Base-by-base conservation (phyloP, 148 eudicot species). In the Bassia scoparia region DNA sequence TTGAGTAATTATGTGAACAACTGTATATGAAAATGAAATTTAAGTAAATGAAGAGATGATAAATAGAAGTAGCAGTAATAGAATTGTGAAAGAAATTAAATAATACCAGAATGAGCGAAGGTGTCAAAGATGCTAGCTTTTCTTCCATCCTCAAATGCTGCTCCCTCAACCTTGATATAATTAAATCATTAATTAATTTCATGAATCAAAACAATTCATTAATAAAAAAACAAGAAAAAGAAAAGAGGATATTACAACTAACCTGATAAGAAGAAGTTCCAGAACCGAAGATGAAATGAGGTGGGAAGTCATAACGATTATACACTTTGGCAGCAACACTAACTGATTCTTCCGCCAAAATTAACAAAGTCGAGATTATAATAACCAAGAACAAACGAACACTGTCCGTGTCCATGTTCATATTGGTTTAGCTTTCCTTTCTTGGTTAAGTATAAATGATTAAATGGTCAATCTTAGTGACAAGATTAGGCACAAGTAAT, bases 181-280 rank as follows among this genome's bases (percentile, higher is more conserved):
- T 61, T 5, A 13, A 44, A 30, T 27, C 68, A 46, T 27, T 49
- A 23, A 23, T 2, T 43, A 43, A n/a, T n/a, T n/a, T 48, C 34
- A 12, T 44, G n/a, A 23, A 7, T 3, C 26, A 38, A 24, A 5
- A 5, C 18, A 53, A 4, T 30, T 33, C 46, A 16, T 48, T 31
- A 65, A 24, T 60, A n/a, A n/a, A 56, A 20, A 27, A 2, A 7
- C 16, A 65, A 4, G 16, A 27, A 33, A 37, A 34, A 9, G 54
- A 31, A 30, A 1, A 18, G 0, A 44, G 0, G 7, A 17, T 0
- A 59, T 3, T 18, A 23, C 7, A 12, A 11, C 23, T 14, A 35
- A 81, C 84, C 84, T 81, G 84, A 74, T 81, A 81, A 63, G 81
- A 69, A 29, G 84, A 77, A 5, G 81, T 58, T 2, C 73, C 75